Conservation (phyloP, 2,329 filamentous ascomycete genomes). For the Alternaria brassicicola region DNA sequence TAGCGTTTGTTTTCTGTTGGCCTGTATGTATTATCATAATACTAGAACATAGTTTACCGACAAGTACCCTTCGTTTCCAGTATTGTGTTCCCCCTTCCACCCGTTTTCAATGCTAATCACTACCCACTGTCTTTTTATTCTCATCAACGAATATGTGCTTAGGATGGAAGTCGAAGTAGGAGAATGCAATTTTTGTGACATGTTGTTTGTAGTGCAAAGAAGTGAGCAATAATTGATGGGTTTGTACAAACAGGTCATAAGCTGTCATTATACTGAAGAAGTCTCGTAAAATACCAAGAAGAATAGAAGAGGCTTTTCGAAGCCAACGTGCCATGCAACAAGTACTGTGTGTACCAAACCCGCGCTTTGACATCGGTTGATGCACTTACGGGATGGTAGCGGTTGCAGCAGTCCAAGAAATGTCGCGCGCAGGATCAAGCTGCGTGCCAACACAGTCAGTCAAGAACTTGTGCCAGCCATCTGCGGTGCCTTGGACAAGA, state of each 20-base stretch:
- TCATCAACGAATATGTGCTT: background rate
- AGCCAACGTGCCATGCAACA: background rate
- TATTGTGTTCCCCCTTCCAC: background rate
- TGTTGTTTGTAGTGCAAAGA: background rate
- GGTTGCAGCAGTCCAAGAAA: slow-evolving; percentile 58
- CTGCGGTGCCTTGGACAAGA: slow-evolving; percentile 55
- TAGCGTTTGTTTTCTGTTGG: background rate
- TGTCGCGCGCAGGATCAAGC: slow-evolving; percentile 53
- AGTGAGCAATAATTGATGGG: background rate
- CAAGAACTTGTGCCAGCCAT: slow-evolving; percentile 62
- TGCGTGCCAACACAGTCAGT: slow-evolving; percentile 60
- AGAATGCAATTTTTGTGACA: background rate
- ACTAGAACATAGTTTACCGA: background rate
- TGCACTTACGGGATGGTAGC: slow-evolving; percentile 17
- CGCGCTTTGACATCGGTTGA: slow-evolving; percentile 11
- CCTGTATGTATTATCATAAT: background rate
- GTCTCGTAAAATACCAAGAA: background rate
- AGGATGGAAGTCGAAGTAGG: background rate
- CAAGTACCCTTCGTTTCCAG: background rate
- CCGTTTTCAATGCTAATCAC: background rate
- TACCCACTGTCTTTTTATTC: background rate
- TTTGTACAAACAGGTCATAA: background rate
- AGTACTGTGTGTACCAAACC: background rate
- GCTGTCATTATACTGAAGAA: background rate
- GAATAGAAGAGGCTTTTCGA: background rate